phyloP scores from a whole-genome alignment of 2,329 filamentous ascomycete genomes.

The Bipolaris victoriae region DNA sequence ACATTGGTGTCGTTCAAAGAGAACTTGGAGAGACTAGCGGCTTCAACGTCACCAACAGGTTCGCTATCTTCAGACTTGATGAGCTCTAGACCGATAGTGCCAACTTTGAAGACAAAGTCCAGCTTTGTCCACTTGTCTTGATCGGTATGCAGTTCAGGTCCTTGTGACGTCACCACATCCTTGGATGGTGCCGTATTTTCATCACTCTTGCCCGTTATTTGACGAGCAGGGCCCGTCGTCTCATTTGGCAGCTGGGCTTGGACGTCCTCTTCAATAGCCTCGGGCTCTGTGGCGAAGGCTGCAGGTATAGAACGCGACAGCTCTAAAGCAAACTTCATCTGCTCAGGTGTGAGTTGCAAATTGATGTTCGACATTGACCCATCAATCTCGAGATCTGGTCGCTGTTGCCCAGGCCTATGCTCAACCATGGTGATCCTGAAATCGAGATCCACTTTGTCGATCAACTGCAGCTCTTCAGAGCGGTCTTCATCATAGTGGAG shows the following conservation, averaged over 20 bases:
- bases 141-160: slow-evolving; percentile 72
- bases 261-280: slow-evolving; percentile 72
- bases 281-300: slow-evolving; percentile 78
- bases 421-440: slow-evolving; percentile 93
- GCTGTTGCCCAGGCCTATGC: slow-evolving; percentile 75
- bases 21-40: slow-evolving; percentile 88
- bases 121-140: slow-evolving; percentile 87
- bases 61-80: slow-evolving; percentile 76
- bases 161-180: slow-evolving; percentile 56
- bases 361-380: slow-evolving; percentile 94
- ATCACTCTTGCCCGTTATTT: slow-evolving; percentile 50
- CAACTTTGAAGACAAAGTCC: slow-evolving; percentile 87
- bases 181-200: slow-evolving; percentile 49
- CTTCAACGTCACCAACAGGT: slow-evolving; percentile 78
- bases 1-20: slow-evolving; percentile 90
- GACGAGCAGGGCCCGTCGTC: slow-evolving; percentile 58
- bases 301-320: slow-evolving; percentile 86
- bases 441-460: slow-evolving; percentile 93
- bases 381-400: slow-evolving; percentile 90
- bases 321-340: slow-evolving; percentile 87
- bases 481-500: slow-evolving; percentile 77
- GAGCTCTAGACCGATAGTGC: slow-evolving; percentile 86
- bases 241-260: slow-evolving; percentile 72
- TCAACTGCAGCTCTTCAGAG: slow-evolving; percentile 90
- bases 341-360: slow-evolving; percentile 84